Percentiles rank a stretch among this genome's conserved stretches.
Conservation (phyloP, 1,284 basidiomycete genomes). For the Coniophora puteana region DNA sequence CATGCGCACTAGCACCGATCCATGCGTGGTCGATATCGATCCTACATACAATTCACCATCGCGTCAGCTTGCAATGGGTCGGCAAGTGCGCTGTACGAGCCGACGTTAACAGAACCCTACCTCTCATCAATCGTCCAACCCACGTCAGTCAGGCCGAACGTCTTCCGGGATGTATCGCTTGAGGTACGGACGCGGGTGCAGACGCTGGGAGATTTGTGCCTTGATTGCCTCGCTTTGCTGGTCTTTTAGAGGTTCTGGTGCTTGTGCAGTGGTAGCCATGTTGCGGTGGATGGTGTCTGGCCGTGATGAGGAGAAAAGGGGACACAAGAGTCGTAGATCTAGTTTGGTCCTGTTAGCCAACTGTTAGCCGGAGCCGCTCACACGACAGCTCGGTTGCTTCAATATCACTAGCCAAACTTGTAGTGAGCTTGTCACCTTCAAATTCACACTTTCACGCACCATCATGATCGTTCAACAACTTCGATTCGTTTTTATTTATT, state of each 20-base stretch:
- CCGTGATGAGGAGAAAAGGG: too few relatives aligned
- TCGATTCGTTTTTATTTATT: too few relatives aligned
- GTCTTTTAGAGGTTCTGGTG: conserved; percentile 4
- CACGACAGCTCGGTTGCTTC: too few relatives aligned
- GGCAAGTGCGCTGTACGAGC: conserved; percentile 34
- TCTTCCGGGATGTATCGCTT: conserved; percentile 58
- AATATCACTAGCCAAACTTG: too few relatives aligned
- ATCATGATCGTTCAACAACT: too few relatives aligned
- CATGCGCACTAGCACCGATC: conserved; percentile 85
- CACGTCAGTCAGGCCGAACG: conserved; percentile 61
- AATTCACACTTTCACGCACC: too few relatives aligned
- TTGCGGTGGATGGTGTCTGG: too few relatives aligned
- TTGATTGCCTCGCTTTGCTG: conserved; percentile 24
- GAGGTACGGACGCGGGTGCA: conserved; percentile 66
- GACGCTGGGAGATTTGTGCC: conserved; percentile 59
- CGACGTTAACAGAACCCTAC: conserved; percentile 60
- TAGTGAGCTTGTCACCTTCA: too few relatives aligned
- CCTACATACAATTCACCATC: conserved; percentile 12
- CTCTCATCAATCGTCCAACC: conserved; percentile 49
- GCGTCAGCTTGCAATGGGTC: too few relatives aligned
- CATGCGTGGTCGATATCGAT: conserved; percentile 88
- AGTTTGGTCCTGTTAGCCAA: too few relatives aligned
- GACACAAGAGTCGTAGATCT: too few relatives aligned
- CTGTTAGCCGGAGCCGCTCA: too few relatives aligned
- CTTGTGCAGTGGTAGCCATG: neutral